Percentiles rank a stretch among this genome's conserved stretches.
These are phyloP conservation scores for Triadica sebifera DNA, from an alignment of 345 rosid genomes.

Conservation along the genomic window DNA sequence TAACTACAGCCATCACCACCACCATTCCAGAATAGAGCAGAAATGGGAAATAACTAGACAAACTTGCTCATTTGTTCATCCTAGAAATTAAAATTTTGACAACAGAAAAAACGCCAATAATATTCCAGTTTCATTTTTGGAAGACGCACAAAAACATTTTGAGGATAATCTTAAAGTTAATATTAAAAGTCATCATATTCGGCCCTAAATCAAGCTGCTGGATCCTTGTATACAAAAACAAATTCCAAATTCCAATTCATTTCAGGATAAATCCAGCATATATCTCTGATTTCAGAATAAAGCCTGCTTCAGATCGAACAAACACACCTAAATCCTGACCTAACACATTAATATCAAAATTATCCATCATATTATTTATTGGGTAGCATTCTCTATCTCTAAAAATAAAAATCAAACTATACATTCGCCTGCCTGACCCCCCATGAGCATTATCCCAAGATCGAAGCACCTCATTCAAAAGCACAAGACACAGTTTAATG, in stretches of 20 bases:
- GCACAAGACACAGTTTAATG: neutral
- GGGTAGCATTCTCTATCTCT: neutral
- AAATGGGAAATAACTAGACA: neutral
- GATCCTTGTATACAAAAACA: neutral
- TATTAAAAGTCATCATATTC: neutral
- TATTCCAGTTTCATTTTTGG: neutral
- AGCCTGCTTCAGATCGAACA: neutral
- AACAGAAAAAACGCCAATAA: neutral
- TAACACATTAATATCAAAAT: neutral
- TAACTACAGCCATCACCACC: neutral
- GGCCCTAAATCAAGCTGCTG: neutral
- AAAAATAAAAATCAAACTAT: neutral
- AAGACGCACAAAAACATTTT: neutral
- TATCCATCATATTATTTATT: neutral
- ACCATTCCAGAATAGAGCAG: neutral
- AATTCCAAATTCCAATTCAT: neutral
- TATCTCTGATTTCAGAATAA: neutral
- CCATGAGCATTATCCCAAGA: neutral
- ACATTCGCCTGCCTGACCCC: neutral
- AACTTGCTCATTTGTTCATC: neutral
- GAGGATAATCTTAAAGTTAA: neutral
- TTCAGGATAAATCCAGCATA: slow-evolving; percentile 4
- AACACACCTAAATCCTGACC: neutral
- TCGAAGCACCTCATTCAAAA: neutral
- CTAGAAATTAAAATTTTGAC: neutral